Base-by-base conservation (phyloP, 345 rosid genomes). In the Carallia brachiata region DNA sequence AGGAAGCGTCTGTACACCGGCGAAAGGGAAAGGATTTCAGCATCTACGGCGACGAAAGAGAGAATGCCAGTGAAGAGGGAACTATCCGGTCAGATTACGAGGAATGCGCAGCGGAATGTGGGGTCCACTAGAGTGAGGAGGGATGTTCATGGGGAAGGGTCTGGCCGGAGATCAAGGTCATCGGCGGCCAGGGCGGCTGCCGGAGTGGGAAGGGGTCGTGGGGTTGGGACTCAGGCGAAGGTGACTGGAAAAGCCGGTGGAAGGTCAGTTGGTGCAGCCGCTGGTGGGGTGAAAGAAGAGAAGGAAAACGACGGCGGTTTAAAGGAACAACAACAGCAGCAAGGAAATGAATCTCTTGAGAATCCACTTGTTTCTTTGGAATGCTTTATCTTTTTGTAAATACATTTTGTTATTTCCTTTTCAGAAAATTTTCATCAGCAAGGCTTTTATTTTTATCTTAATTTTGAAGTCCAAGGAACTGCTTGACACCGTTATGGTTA, bases 361-460 rank as follows among this genome's bases (percentile, higher is more conserved):
- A 44, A 44, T 44, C 50, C 50, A 12, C 50, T 44, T 44, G 50
- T 44, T 44, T 44, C 50, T 4, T 44, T 61, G 58, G 56, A 66
- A 65, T 28, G 86, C 37, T 0, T 94, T 83, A 71, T 75, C 50
- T 86, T 66, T 62, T 86, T 36, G 90, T 85, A 16, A 84, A 88
- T 66, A 90, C 94, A 36, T 81, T 70, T n/a, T 44, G 91, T 88
- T 66, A 84, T 96, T 0, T 76, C 89, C 16, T 44, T 13, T 13
- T 44, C 50, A 0, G 76, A 93, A 90, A 70, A 87, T 96, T 77
- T 93, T 90, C 82, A 93, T 93, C 47, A 87, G 87, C 10, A 44
- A 2, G 50, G 17, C 16, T 12, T 44, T 44, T 32, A 1, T 32
- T 12, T 12, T 3, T 13, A 4, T 44, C 17, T 3, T 44, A 4